Evolutionary conservation across 2,329 filamentous ascomycete species (phyloP).

Genomic region (Stagonosporopsis chrysanthemi): DNA sequence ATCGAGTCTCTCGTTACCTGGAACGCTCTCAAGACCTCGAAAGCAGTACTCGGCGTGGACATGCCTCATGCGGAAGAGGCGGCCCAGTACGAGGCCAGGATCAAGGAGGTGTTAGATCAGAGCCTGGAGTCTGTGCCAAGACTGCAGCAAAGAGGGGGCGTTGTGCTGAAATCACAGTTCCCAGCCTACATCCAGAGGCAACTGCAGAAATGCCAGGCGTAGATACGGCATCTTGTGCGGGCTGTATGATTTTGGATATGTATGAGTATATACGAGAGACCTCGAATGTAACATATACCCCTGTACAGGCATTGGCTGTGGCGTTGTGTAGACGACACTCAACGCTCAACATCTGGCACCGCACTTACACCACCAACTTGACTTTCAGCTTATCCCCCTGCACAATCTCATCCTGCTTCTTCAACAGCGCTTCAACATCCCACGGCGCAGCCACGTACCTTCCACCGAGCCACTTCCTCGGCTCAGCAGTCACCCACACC

Average conservation of each 20-base stretch:
- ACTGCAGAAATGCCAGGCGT: constrained; percentile 6
- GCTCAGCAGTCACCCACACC: no score
- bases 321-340: no score
- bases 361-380: no score
- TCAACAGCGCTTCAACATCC: no score
- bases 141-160: constrained; percentile 11
- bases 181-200: constrained; percentile 6
- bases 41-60: constrained; percentile 49
- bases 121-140: constrained; percentile 12
- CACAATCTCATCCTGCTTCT: no score
- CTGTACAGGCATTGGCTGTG: not conserved
- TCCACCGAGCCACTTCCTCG: no score
- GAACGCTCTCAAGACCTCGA: constrained; percentile 55
- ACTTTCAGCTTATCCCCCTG: no score
- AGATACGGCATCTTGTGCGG: not conserved
- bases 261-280: constrained; percentile 7
- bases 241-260: constrained; percentile 5
- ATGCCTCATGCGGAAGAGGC: constrained; percentile 42
- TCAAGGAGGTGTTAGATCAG: constrained; percentile 17
- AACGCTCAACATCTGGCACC: no score
- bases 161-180: not conserved
- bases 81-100: constrained; percentile 22
- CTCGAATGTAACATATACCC: constrained; percentile 4
- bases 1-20: constrained; percentile 48
- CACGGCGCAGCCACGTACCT: no score